Percentiles rank a stretch among this genome's conserved stretches.
phyloP scores from a whole-genome alignment of 2,329 filamentous ascomycete species.

The Capronia epimyces region DNA sequence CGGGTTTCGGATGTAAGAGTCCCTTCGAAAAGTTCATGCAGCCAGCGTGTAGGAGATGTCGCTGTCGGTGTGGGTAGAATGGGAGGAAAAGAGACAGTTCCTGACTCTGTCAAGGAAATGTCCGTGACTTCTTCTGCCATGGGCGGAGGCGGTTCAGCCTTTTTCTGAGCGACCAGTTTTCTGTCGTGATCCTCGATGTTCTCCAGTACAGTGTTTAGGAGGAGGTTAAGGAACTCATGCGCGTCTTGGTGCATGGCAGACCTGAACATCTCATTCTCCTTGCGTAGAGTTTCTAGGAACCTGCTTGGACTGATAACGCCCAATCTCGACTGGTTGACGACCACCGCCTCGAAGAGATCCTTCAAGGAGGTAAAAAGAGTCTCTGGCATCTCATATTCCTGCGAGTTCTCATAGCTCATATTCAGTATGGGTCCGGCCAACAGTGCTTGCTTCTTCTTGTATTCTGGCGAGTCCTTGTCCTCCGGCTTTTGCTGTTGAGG shows the following conservation, averaged over 20 bases:
- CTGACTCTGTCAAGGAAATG: slow-evolving; percentile 50
- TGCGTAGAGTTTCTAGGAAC: slow-evolving; percentile 87
- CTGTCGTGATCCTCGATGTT: slow-evolving; percentile 86
- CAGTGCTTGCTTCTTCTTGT: slow-evolving; percentile 95
- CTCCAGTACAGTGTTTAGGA: slow-evolving; percentile 92
- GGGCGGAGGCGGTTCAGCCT: slow-evolving; percentile 45
- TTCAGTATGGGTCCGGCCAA: slow-evolving; percentile 80
- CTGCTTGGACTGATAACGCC: slow-evolving; percentile 88
- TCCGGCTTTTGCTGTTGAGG: slow-evolving; percentile 63
- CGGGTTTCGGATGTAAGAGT: slow-evolving; percentile 92
- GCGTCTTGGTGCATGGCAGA: slow-evolving; percentile 98
- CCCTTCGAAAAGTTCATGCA: slow-evolving; percentile 95
- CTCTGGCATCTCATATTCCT: slow-evolving; percentile 85
- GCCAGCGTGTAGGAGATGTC: slow-evolving; percentile 73
- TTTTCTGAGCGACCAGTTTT: slow-evolving; percentile 38
- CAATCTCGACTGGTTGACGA: slow-evolving; percentile 72
- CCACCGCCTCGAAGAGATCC: slow-evolving; percentile 89
- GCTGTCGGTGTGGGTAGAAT: slow-evolving; percentile 38
- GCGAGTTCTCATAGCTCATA: slow-evolving; percentile 72
- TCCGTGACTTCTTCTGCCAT: slow-evolving; percentile 36
- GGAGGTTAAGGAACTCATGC: slow-evolving; percentile 89
- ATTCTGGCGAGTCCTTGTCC: slow-evolving; percentile 92
- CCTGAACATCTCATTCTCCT: slow-evolving; percentile 95
- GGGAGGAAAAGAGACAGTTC: slow-evolving; percentile 36
- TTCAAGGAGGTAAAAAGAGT: slow-evolving; percentile 91